These are phyloP conservation scores for Pichia sp. DNA, from an alignment of 1,139 yeast genomes.

Conservation along the genomic window DNA sequence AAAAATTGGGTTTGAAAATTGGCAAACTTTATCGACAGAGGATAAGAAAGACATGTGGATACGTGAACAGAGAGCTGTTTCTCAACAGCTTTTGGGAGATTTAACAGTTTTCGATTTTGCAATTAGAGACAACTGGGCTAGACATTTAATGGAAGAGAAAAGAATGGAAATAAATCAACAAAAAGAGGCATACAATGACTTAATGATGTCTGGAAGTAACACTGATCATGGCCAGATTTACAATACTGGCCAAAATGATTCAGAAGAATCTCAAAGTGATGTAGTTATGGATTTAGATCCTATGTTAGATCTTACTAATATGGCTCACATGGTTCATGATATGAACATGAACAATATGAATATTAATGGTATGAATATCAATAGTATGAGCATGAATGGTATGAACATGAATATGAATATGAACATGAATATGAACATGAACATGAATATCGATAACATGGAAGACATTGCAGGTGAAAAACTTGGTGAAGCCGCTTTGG, in stretches of 20 bases:
- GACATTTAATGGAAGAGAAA: conserved; percentile 28
- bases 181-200: too few species aligned
- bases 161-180: conserved; percentile 17
- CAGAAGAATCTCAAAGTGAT: too few species aligned
- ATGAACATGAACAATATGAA: too few species aligned
- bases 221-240: too few species aligned
- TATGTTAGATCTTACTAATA: too few species aligned
- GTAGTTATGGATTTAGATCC: too few species aligned
- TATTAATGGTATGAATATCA: too few species aligned
- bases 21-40: conserved; percentile 34
- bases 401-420: background rate
- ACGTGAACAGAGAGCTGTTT: conserved; percentile 38
- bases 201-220: too few species aligned
- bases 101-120: conserved; percentile 38
- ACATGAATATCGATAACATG: too few species aligned
- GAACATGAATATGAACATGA: conserved; percentile 8
- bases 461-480: conserved; percentile 28
- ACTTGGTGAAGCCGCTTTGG: conserved; percentile 28
- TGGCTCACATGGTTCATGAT: too few species aligned
- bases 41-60: conserved; percentile 36
- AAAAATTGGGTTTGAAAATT: conserved; percentile 37
- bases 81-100: conserved; percentile 37
- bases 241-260: too few species aligned
- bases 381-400: too few species aligned
- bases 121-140: conserved; percentile 34